Evolutionary conservation across 2,329 filamentous ascomycete species (phyloP).

Genomic region (Knufia petricola): DNA sequence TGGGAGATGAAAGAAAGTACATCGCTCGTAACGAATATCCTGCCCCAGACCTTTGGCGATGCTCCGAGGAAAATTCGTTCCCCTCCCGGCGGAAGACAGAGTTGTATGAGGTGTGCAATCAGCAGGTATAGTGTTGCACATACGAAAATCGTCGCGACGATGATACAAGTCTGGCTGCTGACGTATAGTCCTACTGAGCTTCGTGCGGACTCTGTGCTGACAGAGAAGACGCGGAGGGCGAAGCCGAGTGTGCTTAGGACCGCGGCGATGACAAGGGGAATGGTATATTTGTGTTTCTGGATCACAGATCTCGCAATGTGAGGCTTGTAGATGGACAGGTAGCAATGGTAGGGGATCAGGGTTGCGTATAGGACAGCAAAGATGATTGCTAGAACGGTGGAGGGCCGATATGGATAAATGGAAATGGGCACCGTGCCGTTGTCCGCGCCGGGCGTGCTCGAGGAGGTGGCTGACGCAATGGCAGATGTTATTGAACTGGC

Average conservation of each 20-base stretch:
- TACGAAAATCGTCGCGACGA: conserved; percentile 42
- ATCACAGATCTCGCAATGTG: conserved; percentile 25
- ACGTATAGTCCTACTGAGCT: conserved; percentile 32
- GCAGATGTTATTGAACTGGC: neutral
- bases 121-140: conserved; percentile 45
- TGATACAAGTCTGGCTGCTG: conserved; percentile 33
- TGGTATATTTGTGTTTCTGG: conserved; percentile 30
- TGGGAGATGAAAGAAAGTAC: conserved; percentile 39
- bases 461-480: neutral
- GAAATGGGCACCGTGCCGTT: conserved; percentile 1
- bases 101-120: conserved; percentile 38
- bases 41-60: conserved; percentile 33
- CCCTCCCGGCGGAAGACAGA: conserved; percentile 26
- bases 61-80: conserved; percentile 27
- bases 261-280: conserved; percentile 36
- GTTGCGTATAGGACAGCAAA: conserved; percentile 35
- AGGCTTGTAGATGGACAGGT: conserved; percentile 35
- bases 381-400: conserved; percentile 34
- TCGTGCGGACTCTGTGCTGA: conserved; percentile 24
- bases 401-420: conserved; percentile 40
- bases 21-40: conserved; percentile 40
- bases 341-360: conserved; percentile 31
- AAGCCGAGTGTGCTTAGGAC: conserved; percentile 37
- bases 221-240: conserved; percentile 30
- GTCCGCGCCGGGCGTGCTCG: conserved; percentile 33